A percentile compares a stretch with the other conserved stretches of the same genome.
Evolutionary conservation across 2,329 filamentous ascomycete genomes (phyloP).

Genomic region (Polychaeton citri): DNA sequence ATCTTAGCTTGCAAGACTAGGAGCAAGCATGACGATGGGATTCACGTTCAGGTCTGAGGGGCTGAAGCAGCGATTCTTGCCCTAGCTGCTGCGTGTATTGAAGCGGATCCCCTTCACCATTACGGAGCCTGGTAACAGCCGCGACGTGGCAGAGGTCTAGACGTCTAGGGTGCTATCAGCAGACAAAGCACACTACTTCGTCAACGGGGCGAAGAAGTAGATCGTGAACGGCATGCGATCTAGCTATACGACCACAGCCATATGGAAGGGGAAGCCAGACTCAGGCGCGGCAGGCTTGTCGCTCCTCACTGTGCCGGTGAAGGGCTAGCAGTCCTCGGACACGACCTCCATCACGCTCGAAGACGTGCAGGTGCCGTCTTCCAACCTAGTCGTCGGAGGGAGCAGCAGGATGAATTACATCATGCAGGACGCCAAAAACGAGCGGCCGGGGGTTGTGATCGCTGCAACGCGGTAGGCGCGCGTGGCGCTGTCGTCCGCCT

Average conservation of each 20-base stretch:
- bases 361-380: constrained; percentile 57
- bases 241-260: constrained; percentile 57
- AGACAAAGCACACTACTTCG: constrained; percentile 54
- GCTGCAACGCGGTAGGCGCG: constrained; percentile 48
- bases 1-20: constrained; percentile 50
- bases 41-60: constrained; percentile 51
- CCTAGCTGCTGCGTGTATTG: constrained; percentile 51
- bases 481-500: constrained; percentile 46
- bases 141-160: constrained; percentile 59
- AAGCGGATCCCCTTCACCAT: constrained; percentile 65
- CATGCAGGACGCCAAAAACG: constrained; percentile 56
- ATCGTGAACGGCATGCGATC: constrained; percentile 63
- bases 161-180: constrained; percentile 51
- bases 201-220: constrained; percentile 73
- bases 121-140: constrained; percentile 62
- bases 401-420: constrained; percentile 58
- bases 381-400: constrained; percentile 57
- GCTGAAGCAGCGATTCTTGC: constrained; percentile 53
- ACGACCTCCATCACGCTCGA: constrained; percentile 67
- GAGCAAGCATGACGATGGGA: constrained; percentile 53
- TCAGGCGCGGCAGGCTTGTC: constrained; percentile 50
- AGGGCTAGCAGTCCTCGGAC: constrained; percentile 47
- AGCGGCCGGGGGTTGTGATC: constrained; percentile 54
- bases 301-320: constrained; percentile 57
- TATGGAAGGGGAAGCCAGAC: constrained; percentile 49